Evolutionary conservation across 768 basidiomycete genomes (phyloP).

Genomic region (Crepidotus variabilis): DNA sequence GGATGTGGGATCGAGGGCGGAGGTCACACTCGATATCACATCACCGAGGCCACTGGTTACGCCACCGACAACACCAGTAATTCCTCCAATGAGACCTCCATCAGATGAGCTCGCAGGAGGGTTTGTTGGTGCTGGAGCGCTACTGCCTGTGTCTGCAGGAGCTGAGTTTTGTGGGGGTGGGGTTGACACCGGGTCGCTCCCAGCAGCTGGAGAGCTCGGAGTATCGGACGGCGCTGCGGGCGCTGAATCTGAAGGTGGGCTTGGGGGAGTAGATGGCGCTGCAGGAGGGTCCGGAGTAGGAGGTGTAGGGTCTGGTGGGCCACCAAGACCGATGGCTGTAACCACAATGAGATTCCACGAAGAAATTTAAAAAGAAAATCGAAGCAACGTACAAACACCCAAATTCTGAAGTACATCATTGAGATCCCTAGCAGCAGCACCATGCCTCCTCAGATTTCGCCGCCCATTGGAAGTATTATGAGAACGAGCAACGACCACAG

Average conservation of each 20-base stretch:
- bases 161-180: neutral
- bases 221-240: too few relatives aligned
- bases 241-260: too few relatives aligned
- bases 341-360: neutral
- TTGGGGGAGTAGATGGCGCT: neutral
- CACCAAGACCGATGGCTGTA: neutral
- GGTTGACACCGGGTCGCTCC: too few relatives aligned
- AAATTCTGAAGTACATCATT: neutral
- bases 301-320: neutral
- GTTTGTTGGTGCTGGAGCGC: neutral
- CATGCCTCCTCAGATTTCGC: neutral
- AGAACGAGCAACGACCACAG: neutral
- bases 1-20: too few relatives aligned
- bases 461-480: neutral
- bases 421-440: neutral
- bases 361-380: neutral
- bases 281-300: neutral
- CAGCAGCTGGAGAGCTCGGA: too few relatives aligned
- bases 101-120: neutral
- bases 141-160: neutral
- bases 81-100: neutral
- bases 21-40: neutral
- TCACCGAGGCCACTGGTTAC: constrained; percentile 7
- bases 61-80: neutral
- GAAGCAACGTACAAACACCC: neutral